Percentiles rank a stretch among this genome's conserved stretches.
These are phyloP conservation scores for Aspergillus pseudonomiae DNA, from an alignment of 2,329 filamentous ascomycete species.

Conservation along the genomic window DNA sequence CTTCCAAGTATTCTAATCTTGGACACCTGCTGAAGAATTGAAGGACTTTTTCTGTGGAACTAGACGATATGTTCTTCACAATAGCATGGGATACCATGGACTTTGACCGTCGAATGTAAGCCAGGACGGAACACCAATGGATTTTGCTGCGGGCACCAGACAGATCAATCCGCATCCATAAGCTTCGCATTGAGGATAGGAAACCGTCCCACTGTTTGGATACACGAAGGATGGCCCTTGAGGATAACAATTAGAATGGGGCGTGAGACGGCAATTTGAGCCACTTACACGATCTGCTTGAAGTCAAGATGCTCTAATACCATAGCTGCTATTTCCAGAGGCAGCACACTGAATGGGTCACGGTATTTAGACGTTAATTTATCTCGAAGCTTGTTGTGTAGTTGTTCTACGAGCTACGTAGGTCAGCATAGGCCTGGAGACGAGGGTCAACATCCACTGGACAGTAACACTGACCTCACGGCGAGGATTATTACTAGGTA, in stretches of 20 bases:
- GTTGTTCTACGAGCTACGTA: constrained; percentile 45
- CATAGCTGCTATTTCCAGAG: constrained; percentile 57
- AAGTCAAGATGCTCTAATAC: constrained; percentile 58
- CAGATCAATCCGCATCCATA: constrained; percentile 60
- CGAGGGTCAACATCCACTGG: background rate
- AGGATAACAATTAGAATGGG: constrained; percentile 4
- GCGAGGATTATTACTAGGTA: constrained; percentile 45
- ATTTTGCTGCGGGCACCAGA: constrained; percentile 49
- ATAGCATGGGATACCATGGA: constrained; percentile 36
- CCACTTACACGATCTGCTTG: constrained; percentile 50
- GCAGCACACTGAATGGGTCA: constrained; percentile 58
- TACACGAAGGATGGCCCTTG: constrained; percentile 54
- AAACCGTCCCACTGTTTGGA: constrained; percentile 60
- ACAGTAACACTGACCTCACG: constrained; percentile 29
- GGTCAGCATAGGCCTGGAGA: constrained; percentile 7
- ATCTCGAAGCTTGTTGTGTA: constrained; percentile 51
- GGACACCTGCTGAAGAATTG: constrained; percentile 40
- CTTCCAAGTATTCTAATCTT: constrained; percentile 35
- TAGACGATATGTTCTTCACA: constrained; percentile 31
- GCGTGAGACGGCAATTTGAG: background rate
- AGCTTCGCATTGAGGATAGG: constrained; percentile 47
- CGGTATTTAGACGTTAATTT: constrained; percentile 31
- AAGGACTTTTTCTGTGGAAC: constrained; percentile 29
- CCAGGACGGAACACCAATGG: constrained; percentile 36
- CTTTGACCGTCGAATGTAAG: constrained; percentile 40